phyloP scores from a whole-genome alignment of 331 rosid genomes.

The Acacia pycnantha region DNA sequence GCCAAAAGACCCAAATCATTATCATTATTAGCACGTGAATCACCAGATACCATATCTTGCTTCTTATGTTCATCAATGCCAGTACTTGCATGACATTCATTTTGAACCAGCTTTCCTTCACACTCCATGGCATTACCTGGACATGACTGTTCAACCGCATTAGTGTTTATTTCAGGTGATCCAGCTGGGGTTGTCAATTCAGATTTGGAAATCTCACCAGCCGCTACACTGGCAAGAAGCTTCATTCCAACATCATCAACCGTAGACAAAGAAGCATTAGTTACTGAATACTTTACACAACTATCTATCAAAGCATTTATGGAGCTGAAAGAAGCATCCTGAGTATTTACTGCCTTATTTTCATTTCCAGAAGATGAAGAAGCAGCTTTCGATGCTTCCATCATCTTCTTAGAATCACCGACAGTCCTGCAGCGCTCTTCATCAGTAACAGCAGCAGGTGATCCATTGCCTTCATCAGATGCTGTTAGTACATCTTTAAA shows the following conservation, averaged over 20 bases:
- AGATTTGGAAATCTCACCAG: conserved; percentile 77
- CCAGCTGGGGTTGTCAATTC: conserved; percentile 50
- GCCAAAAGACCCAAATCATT: neutral
- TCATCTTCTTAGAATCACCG: conserved; percentile 39
- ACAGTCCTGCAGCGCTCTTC: conserved; percentile 39
- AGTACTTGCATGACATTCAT: conserved; percentile 31
- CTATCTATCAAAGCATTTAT: conserved; percentile 84
- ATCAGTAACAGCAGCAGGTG: conserved; percentile 40
- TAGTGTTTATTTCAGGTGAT: conserved; percentile 53
- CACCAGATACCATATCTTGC: conserved; percentile 24
- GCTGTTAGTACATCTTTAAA: conserved; percentile 53
- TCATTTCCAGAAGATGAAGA: conserved; percentile 51
- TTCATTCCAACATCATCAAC: conserved; percentile 82
- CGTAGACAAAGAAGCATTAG: conserved; percentile 49
- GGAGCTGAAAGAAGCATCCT: conserved; percentile 76
- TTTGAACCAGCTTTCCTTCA: conserved; percentile 34
- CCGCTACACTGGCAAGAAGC: conserved; percentile 87
- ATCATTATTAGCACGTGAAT: conserved; percentile 31
- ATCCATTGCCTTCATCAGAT: conserved; percentile 57
- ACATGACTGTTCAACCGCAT: conserved; percentile 38
- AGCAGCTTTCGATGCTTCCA: conserved; percentile 38
- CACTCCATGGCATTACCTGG: conserved; percentile 38
- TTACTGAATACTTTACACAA: conserved; percentile 74
- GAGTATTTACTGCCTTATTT: conserved; percentile 41
- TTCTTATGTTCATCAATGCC: conserved; percentile 24